Evolutionary conservation across 2,329 filamentous ascomycete genomes (phyloP).

Genomic region (Exophiala lecanii-corni): DNA sequence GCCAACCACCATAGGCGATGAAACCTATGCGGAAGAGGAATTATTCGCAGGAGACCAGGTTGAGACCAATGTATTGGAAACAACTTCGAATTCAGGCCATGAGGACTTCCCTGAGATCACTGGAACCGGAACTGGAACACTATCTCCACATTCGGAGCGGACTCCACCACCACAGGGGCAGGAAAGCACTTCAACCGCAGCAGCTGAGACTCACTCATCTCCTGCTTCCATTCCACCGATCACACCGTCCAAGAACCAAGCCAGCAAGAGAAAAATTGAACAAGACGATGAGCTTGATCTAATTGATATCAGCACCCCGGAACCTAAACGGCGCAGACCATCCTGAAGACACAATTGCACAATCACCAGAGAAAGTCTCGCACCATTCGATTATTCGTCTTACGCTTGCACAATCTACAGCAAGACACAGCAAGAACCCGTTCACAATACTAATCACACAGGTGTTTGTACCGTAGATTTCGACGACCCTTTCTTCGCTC

Average conservation of each 20-base stretch:
- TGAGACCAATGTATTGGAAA: neutral
- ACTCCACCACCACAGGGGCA: too few relatives aligned
- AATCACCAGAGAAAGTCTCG: too few relatives aligned
- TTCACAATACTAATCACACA: neutral
- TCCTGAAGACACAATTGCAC: neutral
- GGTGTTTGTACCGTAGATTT: neutral
- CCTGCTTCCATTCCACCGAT: neutral
- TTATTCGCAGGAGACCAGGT: neutral
- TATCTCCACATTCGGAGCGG: too few relatives aligned
- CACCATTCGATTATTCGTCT: too few relatives aligned
- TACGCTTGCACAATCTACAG: too few relatives aligned
- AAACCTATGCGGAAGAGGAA: neutral
- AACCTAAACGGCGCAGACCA: neutral
- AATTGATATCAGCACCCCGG: neutral
- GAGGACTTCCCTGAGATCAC: too few relatives aligned
- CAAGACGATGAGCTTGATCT: conserved; percentile 1
- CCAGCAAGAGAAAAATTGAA: neutral
- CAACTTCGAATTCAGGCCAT: neutral
- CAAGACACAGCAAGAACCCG: too few relatives aligned
- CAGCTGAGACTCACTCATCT: too few relatives aligned
- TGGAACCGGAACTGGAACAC: too few relatives aligned
- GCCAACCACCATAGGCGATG: neutral
- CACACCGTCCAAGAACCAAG: neutral
- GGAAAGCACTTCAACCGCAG: too few relatives aligned
- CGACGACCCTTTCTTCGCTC: too few relatives aligned